Percentiles rank a stretch among this genome's conserved stretches.
phyloP scores from a whole-genome alignment of 306 rosid genomes.

The Casuarina equisetifolia region DNA sequence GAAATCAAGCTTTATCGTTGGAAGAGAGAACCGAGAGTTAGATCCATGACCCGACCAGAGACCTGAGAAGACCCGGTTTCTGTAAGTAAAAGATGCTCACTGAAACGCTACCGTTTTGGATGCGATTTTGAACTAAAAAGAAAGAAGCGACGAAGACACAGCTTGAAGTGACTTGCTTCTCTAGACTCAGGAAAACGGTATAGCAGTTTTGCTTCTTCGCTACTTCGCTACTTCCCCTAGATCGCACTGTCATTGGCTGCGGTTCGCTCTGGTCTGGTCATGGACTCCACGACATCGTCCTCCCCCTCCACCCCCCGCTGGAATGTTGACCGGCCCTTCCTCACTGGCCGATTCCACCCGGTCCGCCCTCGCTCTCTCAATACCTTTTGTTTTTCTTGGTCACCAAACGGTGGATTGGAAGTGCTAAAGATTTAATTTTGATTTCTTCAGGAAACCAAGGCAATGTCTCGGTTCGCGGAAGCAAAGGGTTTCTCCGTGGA shows the following conservation, averaged over 20 bases:
- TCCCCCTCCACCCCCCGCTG: conserved; percentile 53
- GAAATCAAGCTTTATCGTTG: neutral
- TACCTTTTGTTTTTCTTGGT: neutral
- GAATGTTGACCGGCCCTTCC: conserved; percentile 58
- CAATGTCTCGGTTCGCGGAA: conserved; percentile 44
- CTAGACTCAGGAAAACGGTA: too few species aligned
- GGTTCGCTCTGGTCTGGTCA: neutral
- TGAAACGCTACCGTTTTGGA: too few species aligned
- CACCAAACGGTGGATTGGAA: neutral
- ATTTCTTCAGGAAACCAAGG: conserved; percentile 42
- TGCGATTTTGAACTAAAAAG: too few species aligned
- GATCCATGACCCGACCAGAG: too few species aligned
- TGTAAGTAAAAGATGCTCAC: too few species aligned
- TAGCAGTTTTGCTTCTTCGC: neutral
- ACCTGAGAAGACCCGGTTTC: too few species aligned
- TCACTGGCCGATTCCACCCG: conserved; percentile 62
- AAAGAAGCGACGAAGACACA: too few species aligned
- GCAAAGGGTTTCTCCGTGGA: conserved; percentile 34
- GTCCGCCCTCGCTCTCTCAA: conserved; percentile 18
- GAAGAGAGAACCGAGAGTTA: neutral
- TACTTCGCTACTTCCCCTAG: neutral
- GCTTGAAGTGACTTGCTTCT: too few species aligned
- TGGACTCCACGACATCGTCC: conserved; percentile 20
- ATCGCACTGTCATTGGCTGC: neutral
- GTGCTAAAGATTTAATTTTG: neutral